Conservation (phyloP, 306 rosid genomes). For the Quercus gilva region DNA sequence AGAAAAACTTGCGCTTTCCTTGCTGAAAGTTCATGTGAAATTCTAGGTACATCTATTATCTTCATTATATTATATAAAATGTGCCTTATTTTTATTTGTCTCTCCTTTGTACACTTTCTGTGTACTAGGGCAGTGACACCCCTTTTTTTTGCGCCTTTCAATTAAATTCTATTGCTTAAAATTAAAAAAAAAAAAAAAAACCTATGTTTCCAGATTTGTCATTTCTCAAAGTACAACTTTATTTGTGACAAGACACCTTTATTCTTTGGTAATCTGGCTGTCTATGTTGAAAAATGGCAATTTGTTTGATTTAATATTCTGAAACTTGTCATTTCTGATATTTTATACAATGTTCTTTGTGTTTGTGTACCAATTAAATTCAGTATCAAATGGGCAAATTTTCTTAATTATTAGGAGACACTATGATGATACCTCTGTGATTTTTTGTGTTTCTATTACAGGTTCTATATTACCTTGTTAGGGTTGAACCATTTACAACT, state of each 20-base stretch:
- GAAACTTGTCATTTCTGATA: not conserved
- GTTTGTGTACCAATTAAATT: not conserved
- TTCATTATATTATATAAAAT: not conserved
- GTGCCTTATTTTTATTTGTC: not conserved
- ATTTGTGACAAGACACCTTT: not conserved
- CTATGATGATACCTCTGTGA: constrained; percentile 1
- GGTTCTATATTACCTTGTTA: constrained; percentile 92
- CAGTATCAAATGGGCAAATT: not conserved
- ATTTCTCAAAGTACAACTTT: not conserved
- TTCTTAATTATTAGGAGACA: not conserved
- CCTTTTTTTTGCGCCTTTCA: no score
- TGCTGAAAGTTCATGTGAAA: not conserved
- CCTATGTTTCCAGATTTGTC: not conserved
- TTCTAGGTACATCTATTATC: not conserved
- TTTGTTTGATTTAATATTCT: not conserved
- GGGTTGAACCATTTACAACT: constrained; percentile 97
- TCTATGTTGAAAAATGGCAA: not conserved
- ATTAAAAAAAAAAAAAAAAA: no score
- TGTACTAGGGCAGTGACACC: no score
- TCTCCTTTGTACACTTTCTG: not conserved
- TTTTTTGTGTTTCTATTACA: constrained; percentile 41
- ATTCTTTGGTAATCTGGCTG: not conserved
- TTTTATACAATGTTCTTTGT: not conserved
- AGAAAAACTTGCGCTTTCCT: not conserved
- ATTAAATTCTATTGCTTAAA: no score